Evolutionary conservation across 2,329 filamentous ascomycete genomes (phyloP).

Genomic region (Huntiella abstrusa): DNA sequence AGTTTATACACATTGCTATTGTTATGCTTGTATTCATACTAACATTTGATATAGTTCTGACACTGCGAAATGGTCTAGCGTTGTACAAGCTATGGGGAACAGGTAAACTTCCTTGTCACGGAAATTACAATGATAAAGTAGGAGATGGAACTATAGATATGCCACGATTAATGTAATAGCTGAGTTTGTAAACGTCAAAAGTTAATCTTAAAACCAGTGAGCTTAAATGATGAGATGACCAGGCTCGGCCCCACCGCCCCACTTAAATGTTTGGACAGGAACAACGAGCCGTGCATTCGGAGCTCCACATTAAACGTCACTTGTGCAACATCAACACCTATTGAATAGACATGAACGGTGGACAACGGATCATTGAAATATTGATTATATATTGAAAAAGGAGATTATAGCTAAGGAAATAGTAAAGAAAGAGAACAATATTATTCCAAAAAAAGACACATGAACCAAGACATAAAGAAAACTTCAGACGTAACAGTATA

Average conservation of each 20-base stretch:
- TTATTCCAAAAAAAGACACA: no score
- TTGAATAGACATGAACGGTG: no score
- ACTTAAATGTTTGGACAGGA: not conserved
- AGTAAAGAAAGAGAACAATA: no score
- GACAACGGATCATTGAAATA: no score
- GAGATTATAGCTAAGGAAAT: no score
- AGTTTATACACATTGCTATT: conserved; percentile 18
- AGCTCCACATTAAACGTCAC: conserved; percentile 1
- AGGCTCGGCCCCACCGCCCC: not conserved
- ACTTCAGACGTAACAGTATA: no score
- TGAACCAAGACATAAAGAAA: no score
- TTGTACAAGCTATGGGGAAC: conserved; percentile 15
- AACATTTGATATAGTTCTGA: conserved; percentile 13
- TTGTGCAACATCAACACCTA: no score
- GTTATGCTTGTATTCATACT: conserved; percentile 12
- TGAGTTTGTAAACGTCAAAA: not conserved
- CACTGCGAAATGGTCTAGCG: conserved; percentile 16
- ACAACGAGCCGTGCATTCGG: not conserved
- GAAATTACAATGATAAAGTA: no score
- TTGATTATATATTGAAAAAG: no score
- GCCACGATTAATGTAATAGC: not conserved
- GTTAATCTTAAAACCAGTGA: not conserved
- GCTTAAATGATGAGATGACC: not conserved
- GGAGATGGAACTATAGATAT: no score
- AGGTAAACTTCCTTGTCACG: not conserved